These are phyloP conservation scores for Liquidambar formosana DNA, from an alignment of 164 flowering plant species.

Conservation along the genomic window DNA sequence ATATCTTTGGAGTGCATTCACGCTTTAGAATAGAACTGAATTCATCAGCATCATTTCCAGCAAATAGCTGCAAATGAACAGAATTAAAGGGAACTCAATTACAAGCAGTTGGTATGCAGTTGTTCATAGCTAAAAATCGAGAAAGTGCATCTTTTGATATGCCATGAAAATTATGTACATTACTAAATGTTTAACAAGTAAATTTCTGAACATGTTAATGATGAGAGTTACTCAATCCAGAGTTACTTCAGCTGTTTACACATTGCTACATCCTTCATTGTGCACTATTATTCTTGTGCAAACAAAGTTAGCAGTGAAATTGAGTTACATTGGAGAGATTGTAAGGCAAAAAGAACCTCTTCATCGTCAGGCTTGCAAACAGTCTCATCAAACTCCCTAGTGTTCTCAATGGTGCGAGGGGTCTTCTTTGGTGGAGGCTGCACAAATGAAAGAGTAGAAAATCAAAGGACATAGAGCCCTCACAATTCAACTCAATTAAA, in stretches of 20 bases:
- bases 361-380: slow-evolving; percentile 87
- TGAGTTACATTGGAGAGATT: no score
- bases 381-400: slow-evolving; percentile 90
- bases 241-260: no score
- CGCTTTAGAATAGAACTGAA: slow-evolving; percentile 64
- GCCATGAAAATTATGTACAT: no score
- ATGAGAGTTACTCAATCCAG: no score
- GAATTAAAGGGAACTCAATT: not conserved
- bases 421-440: slow-evolving; percentile 61
- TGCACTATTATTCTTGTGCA: no score
- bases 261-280: no score
- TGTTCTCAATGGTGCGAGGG: slow-evolving; percentile 89
- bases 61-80: slow-evolving; percentile 64
- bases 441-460: slow-evolving; percentile 4
- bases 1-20: slow-evolving; percentile 58
- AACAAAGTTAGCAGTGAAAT: no score
- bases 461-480: no score
- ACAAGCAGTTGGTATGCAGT: not conserved
- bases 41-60: slow-evolving; percentile 85
- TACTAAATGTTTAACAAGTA: no score
- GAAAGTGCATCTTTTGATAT: not conserved
- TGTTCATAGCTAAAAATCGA: not conserved
- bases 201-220: no score
- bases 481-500: no score
- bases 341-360: slow-evolving; percentile 45